Evolutionary conservation across 768 basidiomycete species (phyloP).

Genomic region (Mrakia frigida): DNA sequence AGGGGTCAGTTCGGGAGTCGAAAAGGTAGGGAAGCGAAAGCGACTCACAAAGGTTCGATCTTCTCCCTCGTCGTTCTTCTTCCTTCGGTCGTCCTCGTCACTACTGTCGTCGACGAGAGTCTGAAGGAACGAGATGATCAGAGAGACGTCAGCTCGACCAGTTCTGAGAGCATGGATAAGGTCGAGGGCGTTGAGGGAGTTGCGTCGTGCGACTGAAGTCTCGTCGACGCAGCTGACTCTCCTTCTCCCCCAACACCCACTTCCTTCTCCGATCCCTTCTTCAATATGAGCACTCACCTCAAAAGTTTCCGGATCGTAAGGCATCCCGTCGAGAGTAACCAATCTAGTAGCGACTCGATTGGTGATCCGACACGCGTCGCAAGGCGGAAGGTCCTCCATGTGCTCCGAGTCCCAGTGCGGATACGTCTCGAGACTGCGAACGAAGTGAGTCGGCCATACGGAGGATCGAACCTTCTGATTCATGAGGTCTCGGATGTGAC

Average conservation of each 20-base stretch:
- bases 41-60: neutral
- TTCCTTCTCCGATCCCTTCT: neutral
- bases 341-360: neutral
- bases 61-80: neutral
- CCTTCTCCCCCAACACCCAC: no score
- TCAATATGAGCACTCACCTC: neutral
- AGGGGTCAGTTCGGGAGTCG: neutral
- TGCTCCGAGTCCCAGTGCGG: neutral
- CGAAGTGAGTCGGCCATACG: constrained; percentile 1
- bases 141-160: neutral
- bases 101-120: neutral
- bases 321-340: neutral
- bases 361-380: constrained; percentile 15
- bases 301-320: constrained; percentile 3
- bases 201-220: no score
- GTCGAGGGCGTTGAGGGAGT: no score
- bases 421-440: neutral
- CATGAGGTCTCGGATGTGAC: constrained; percentile 3
- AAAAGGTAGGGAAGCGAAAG: neutral
- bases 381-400: constrained; percentile 11
- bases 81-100: neutral
- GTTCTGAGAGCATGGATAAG: neutral
- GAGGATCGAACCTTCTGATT: neutral
- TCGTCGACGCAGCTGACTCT: no score
- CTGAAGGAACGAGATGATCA: neutral